These are phyloP conservation scores for Coleophoma crateriformis DNA, from an alignment of 2,329 filamentous ascomycete species.

Conservation along the genomic window DNA sequence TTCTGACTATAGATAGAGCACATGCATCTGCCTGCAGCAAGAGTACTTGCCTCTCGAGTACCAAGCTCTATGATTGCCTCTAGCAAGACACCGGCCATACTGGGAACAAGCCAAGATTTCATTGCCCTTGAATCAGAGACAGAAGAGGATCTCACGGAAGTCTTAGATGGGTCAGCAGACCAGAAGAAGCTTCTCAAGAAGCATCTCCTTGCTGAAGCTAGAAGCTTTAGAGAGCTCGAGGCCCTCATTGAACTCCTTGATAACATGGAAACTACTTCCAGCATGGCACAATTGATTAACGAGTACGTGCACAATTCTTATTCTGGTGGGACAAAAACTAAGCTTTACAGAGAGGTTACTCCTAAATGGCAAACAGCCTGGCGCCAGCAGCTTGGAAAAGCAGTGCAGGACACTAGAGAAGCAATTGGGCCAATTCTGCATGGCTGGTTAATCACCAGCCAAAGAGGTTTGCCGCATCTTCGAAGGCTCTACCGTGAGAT, in stretches of 20 bases:
- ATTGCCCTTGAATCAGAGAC: constrained; percentile 10
- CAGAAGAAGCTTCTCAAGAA: constrained; percentile 22
- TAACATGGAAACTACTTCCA: constrained; percentile 57
- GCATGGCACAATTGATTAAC: constrained; percentile 10
- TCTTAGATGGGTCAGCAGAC: constrained; percentile 30
- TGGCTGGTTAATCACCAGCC: constrained; percentile 49
- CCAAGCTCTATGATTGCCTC: constrained; percentile 35
- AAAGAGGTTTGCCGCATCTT: constrained; percentile 10
- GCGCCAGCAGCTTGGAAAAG: constrained; percentile 43
- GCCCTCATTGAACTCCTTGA: constrained; percentile 60
- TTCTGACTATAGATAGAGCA: constrained; percentile 27
- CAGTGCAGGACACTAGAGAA: constrained; percentile 48
- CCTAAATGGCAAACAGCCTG: background rate
- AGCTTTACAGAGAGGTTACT: background rate
- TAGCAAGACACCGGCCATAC: constrained; percentile 28
- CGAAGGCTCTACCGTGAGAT: background rate
- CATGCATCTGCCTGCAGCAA: constrained; percentile 44
- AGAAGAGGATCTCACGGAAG: constrained; percentile 21
- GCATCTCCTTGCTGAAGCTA: constrained; percentile 45
- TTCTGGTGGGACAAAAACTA: background rate
- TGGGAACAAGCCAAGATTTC: constrained; percentile 34
- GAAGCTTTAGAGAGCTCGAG: constrained; percentile 65
- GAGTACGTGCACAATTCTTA: constrained; percentile 12
- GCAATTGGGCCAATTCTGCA: constrained; percentile 57
- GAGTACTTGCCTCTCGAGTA: constrained; percentile 44